Evolutionary conservation across 306 rosid genomes (phyloP).

Genomic region (Sesbania bispinosa): DNA sequence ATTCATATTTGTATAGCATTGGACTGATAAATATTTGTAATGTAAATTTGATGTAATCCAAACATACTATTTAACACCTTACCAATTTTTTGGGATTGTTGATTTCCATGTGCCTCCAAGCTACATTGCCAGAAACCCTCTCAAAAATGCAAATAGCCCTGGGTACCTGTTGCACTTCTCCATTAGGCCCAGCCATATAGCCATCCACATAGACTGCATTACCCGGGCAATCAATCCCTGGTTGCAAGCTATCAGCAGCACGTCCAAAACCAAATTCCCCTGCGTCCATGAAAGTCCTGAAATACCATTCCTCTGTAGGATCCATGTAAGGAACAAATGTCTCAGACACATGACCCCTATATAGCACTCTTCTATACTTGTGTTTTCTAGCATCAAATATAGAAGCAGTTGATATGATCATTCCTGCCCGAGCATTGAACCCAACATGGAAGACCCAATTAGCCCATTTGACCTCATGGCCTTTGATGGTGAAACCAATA

Average conservation of each 20-base stretch:
- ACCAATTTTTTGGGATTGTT: conserved; percentile 71
- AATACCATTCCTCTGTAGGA: conserved; percentile 78
- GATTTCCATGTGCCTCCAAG: conserved; percentile 85
- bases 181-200: conserved; percentile 62
- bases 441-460: conserved; percentile 81
- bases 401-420: conserved; percentile 74
- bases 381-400: conserved; percentile 48
- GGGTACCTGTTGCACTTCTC: conserved; percentile 53
- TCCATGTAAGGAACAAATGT: conserved; percentile 90
- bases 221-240: conserved; percentile 63
- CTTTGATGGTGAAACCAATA: conserved; percentile 43
- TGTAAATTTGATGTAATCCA: no score
- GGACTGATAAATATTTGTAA: no score
- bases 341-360: conserved; percentile 90
- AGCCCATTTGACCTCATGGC: conserved; percentile 63
- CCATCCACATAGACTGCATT: conserved; percentile 74
- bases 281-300: conserved; percentile 77
- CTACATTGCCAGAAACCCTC: conserved; percentile 57
- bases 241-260: conserved; percentile 65
- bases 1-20: no score
- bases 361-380: conserved; percentile 54
- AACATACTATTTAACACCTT: not conserved
- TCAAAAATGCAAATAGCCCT: conserved; percentile 83
- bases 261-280: conserved; percentile 91
- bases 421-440: conserved; percentile 78